Evolutionary conservation across 768 basidiomycete genomes (phyloP), one percentile per base, ranked within the genome.

Genomic region (Hygrophoropsis aurantiaca): DNA sequence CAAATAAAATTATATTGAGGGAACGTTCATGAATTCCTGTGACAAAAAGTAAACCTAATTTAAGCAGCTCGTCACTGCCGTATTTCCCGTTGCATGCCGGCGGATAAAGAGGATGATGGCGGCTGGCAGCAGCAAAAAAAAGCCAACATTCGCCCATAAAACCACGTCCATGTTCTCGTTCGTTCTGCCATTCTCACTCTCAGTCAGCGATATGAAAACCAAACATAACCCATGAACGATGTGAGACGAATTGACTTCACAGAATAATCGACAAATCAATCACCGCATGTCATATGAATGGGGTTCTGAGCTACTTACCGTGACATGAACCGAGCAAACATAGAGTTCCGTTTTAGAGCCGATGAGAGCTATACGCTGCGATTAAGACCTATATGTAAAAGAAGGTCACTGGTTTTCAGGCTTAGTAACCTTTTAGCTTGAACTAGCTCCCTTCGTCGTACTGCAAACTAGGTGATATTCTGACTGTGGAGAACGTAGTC

Each of bases 311-410:
- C 49, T 35, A 33, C 38, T 13, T 30, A 39, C 45, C 46, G 46
- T 51, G 52, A 61, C 55, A 51, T 61, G 57, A 56, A 57, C 47
- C 51, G 57, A 64, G 39, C 38, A 59, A 47, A 52, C 38, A 44
- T 52, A 57, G 58, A 53, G 56, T 40, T 51, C 65, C 65, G 63
- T 58, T 55, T 56, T 67, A 60, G 60, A 52, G 51, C 65, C 64
- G 58, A 60, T 41, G 55, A 50, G 47, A 43, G 58, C 51, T 42
- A 40, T 36, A 36, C 50, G 46, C 50, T 59, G 50, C 23, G 47
- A 55, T 53, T 50, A 45, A 44, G 49, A 20, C 41, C 40, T 50
- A 56, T 62, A 67, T 65, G 62, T 65, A 67, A 65, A 48, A 56
- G 62, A 66, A 65, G 64, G 49, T 40, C 46, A 39, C 52, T 44